Base-by-base conservation (phyloP, 805 yeast species). In the Teunomyces cretensis region DNA sequence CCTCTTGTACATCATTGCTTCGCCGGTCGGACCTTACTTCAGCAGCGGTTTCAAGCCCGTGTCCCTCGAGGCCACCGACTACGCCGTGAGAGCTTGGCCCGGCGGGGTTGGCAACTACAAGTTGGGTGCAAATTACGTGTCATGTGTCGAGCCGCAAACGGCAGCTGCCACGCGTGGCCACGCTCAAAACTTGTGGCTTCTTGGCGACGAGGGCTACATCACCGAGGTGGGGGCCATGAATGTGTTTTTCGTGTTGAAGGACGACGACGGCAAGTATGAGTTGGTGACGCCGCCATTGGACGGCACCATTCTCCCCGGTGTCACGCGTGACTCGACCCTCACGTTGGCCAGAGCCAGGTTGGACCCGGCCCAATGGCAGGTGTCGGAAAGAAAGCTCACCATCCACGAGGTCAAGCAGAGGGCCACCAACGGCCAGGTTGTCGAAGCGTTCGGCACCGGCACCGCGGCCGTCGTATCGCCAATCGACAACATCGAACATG, bases 141-240 rank as follows among this genome's bases (percentile, higher is more conserved):
- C 98, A 49, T 88, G 97, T 67, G 81, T 91, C 58, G 76, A 79
- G 61, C 97, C 98, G 27, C 97, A 90, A 73, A 73, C 79, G 55
- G 84, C 86, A 71, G 97, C 98, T 41, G 96, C 96, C 44, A 58
- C 75, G 28, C 81, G 88, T 66, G 99, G 99, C 37, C 90, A 83
- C 76, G 94, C 87, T 66, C 98, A 92, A 73, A 91, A 92, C 76
- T 74, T 92, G 65, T 92, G 98, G 99, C 76, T 92, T 58, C 91
- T 92, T 58, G 97, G 97, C 49, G 88, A 86, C 43, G 92, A 92
- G 64, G 77, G 79, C 35, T 65, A 81, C 65, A 80, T 92, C 58
- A 92, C 98, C 55, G 98, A 92, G 74, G 98, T 88, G 46, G 99
- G 99, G 56, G 90, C 98, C 47, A 94, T 92, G 98, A 92, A 92